Evolutionary conservation across 805 yeast genomes (phyloP).

Genomic region (baker's yeast (Saccharomyces cerevisiae)): DNA sequence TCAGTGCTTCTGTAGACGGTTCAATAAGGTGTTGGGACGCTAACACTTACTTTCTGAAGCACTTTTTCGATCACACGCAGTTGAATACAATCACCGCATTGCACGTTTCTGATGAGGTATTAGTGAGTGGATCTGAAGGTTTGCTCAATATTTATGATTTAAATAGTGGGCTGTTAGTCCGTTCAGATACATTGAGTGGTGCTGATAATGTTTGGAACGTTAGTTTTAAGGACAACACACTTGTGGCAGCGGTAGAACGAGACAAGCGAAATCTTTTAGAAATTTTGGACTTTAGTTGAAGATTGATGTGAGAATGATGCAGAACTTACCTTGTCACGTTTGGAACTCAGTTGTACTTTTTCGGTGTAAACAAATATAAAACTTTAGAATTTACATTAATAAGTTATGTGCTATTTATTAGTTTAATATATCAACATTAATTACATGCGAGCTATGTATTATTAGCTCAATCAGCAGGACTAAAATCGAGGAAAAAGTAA

Average conservation of each 20-base stretch:
- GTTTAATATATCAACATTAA: too few relatives aligned
- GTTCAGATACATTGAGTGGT: constrained; percentile 61
- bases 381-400: too few relatives aligned
- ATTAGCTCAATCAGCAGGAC: too few relatives aligned
- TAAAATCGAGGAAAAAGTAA: too few relatives aligned
- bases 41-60: constrained; percentile 53
- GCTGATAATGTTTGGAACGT: constrained; percentile 94
- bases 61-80: constrained; percentile 63
- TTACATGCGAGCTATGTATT: too few relatives aligned
- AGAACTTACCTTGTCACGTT: neutral
- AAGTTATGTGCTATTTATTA: too few relatives aligned
- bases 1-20: constrained; percentile 94
- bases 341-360: neutral
- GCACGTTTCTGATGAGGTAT: constrained; percentile 73
- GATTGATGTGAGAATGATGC: neutral
- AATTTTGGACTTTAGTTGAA: constrained; percentile 69
- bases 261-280: constrained; percentile 69
- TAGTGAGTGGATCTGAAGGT: constrained; percentile 83
- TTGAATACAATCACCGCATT: constrained; percentile 90
- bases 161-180: constrained; percentile 62
- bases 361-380: too few relatives aligned
- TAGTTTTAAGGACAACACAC: constrained; percentile 68
- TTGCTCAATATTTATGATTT: constrained; percentile 86
- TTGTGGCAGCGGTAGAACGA: constrained; percentile 86
- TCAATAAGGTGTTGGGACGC: constrained; percentile 92